Evolutionary conservation across 2,329 filamentous ascomycete species (phyloP), one percentile per base, ranked within the genome.

Genomic region (Pseudocercospora cruenta): DNA sequence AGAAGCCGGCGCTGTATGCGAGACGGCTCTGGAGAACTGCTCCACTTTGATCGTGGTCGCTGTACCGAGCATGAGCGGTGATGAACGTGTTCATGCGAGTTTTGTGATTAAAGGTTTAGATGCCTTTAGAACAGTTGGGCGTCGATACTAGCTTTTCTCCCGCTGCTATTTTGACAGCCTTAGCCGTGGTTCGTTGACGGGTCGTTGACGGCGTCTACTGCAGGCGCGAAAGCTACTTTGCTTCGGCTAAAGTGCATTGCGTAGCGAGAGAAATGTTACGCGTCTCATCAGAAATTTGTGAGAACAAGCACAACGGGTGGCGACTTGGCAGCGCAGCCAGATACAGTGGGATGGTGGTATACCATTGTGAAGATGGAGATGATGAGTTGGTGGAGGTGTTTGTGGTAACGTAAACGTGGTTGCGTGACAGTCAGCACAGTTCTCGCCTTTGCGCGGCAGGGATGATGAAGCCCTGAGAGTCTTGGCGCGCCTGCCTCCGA

Each of bases 91-190:
- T 58, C 54, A 58, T 22, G 54, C 54, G n/a, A 33, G 54, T 31
- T 53, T 26, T 53, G 22, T 53, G 19, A 16, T 53, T 19, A 53
- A 33, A 39, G 7, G n/a, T 14, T 36, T 21, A 54, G 49, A 22
- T 39, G 36, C 19, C 49, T 51, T 21, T 51, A 21, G 22, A 51
- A 19, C 9, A 51, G 16, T 36, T 36, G 14, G 19, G 54, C n/a
- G 9, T 19, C 39, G 16, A 36, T 58, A 39, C 4, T 58, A 33
- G 33, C 33, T 58, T 39, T 19, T 21, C 54, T 36, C n/a, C 28
- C 16, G 54, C 55, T 39, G 33, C 33, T 58, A 58, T 58, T 58
- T 39, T 36, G 28, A 58, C 36, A 43, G 55, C 55, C 28, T 58
- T 43, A 21, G 36, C 55, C 49, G 49, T 53, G 49, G 21, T 53